Conservation (phyloP, 148 eudicot species). For the Camellia sinensis region DNA sequence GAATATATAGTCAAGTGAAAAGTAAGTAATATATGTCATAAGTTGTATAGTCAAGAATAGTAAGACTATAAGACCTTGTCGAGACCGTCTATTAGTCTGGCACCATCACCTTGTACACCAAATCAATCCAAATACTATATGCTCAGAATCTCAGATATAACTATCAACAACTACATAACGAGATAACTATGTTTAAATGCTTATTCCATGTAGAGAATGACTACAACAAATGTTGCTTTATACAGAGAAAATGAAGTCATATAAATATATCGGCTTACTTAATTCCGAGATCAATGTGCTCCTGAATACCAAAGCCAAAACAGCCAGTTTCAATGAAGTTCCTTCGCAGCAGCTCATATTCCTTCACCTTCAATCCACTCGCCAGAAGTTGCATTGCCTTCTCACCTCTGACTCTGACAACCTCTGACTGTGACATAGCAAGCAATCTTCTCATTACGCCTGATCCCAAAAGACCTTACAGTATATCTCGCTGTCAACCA, state of each 20-base stretch:
- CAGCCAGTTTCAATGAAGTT: slow-evolving; percentile 88
- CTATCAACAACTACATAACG: too few relatives aligned
- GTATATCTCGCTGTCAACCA: slow-evolving; percentile 62
- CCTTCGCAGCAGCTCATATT: slow-evolving; percentile 68
- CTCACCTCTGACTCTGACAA: slow-evolving; percentile 87
- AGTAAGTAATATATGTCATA: too few relatives aligned
- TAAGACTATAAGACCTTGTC: too few relatives aligned
- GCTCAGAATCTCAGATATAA: too few relatives aligned
- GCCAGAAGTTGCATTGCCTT: slow-evolving; percentile 88
- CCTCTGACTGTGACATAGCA: slow-evolving; percentile 78
- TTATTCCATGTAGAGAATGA: too few relatives aligned
- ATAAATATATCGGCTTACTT: slow-evolving; percentile 33
- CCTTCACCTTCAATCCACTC: slow-evolving; percentile 88
- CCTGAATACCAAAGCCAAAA: slow-evolving; percentile 82
- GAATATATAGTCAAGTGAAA: too few relatives aligned
- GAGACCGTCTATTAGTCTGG: too few relatives aligned
- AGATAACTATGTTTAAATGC: too few relatives aligned
- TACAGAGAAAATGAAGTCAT: too few relatives aligned
- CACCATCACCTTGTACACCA: too few relatives aligned
- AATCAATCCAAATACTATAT: too few relatives aligned
- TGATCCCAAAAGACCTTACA: slow-evolving; percentile 78
- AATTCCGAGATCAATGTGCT: slow-evolving; percentile 86
- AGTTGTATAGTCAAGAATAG: not conserved
- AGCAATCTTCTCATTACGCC: slow-evolving; percentile 90
- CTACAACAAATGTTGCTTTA: too few relatives aligned